Evolutionary conservation across 2,329 filamentous ascomycete species (phyloP), one percentile per base, ranked within the genome.

Genomic region (Xylaria sp.): DNA sequence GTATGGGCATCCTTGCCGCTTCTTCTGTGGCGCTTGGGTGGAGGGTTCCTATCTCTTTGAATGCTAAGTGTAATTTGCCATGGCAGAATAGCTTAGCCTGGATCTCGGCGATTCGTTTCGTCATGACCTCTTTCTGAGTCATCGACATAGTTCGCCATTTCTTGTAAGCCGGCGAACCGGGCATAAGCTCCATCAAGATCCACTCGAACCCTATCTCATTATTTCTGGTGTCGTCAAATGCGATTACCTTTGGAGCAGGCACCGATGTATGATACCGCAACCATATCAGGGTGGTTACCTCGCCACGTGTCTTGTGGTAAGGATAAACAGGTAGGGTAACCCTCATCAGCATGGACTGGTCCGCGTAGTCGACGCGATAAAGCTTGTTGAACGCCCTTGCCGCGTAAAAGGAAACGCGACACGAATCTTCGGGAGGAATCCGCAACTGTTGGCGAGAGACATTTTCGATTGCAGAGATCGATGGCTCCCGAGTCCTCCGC

Each of bases 171-270:
- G 28, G n/a, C 23, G 6, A 56, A 4, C 58, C 58, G 14, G 58
- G 38, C 51, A 56, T 61, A 8, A 61, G 45, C 43, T 61, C 58
- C 51, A 61, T 61, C 43, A 61, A 43, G 4, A 61, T 61, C 58
- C 57, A 61, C 28, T 61, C 51, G 37, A 56, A 61, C 1, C 51
- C 50, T 23, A 61, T 56, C 33, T 61, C 58, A 21, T 56, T 61
- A n/a, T 50, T 21, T 43, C 42, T 61, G 25, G 43, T 35, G 17
- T 57, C 52, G 40, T 61, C 59, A 15, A 57, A 57, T n/a, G 59
- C 53, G 12, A 61, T 12, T 28, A 61, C 38, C 11, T 56, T 46
- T n/a, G 53, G 59, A 19, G 57, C 59, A 2, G 59, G 59, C 8
- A 33, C 46, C 3, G 37, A 37, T 19, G 52, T 61, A 37, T 57